phyloP scores from a whole-genome alignment of 768 basidiomycete genomes.

The Rhodotorula diobovata region DNA sequence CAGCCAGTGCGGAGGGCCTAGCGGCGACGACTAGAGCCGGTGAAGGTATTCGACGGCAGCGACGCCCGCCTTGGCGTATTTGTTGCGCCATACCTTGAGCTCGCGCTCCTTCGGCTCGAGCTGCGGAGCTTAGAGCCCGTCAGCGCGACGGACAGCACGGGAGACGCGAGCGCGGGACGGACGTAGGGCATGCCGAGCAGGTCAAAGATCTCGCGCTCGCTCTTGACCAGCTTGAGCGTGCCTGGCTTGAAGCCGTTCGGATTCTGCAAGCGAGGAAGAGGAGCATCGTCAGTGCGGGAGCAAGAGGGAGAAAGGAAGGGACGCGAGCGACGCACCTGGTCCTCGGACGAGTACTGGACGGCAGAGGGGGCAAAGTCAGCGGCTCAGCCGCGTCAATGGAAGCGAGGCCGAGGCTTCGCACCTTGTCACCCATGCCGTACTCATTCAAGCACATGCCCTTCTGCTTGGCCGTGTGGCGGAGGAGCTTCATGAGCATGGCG shows the following conservation, averaged over 20 bases:
- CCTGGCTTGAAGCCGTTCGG: conserved; percentile 32
- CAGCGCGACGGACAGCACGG: background rate
- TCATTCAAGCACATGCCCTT: conserved; percentile 35
- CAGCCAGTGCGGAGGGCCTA: too few relatives aligned
- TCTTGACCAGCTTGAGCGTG: conserved; percentile 31
- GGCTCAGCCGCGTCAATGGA: background rate
- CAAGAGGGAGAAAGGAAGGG: background rate
- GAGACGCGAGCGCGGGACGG: background rate
- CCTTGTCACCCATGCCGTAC: conserved; percentile 35
- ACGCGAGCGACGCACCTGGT: background rate
- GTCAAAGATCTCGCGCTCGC: conserved; percentile 38
- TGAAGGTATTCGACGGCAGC: background rate
- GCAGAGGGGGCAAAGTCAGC: background rate
- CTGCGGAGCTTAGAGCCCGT: background rate
- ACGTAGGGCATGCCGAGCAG: conserved; percentile 34
- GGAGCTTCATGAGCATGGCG: conserved; percentile 31
- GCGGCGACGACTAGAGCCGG: background rate
- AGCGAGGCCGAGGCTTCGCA: background rate
- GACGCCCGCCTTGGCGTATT: background rate
- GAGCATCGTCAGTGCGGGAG: background rate
- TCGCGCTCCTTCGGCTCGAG: conserved; percentile 29
- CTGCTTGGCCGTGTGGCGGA: conserved; percentile 25
- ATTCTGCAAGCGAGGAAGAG: background rate
- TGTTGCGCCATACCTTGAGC: conserved; percentile 7
- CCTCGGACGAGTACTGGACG: background rate